Evolutionary conservation across 176 grass and related monocot genomes (phyloP).

Genomic region (Oryza glumipatula): DNA sequence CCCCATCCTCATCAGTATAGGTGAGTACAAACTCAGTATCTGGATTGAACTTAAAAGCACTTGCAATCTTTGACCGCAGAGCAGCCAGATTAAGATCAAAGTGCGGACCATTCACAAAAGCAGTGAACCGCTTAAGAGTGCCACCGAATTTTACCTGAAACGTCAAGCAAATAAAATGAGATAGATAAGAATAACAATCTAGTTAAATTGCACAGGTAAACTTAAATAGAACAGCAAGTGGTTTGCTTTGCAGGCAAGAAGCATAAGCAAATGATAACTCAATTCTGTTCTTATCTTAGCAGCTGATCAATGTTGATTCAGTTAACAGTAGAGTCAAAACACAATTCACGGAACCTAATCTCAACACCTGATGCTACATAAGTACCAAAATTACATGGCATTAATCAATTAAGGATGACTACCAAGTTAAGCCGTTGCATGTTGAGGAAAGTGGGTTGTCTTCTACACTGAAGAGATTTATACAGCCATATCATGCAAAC

Average conservation of each 20-base stretch:
- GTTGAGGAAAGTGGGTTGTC: background rate
- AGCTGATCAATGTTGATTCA: background rate
- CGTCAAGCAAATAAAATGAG: background rate
- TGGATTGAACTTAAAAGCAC: constrained; percentile 63
- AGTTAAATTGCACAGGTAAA: background rate
- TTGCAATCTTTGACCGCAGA: constrained; percentile 59
- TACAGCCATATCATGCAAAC: background rate
- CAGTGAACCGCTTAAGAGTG: constrained; percentile 66
- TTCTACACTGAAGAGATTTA: background rate
- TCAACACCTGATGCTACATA: background rate
- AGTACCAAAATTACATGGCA: background rate
- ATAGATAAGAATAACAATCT: constrained; percentile 2
- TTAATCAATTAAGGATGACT: background rate
- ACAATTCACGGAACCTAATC: background rate
- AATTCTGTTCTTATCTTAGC: background rate
- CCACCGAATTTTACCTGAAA: constrained; percentile 75
- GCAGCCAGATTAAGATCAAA: constrained; percentile 45
- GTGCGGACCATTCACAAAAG: constrained; percentile 34
- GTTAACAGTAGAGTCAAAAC: background rate
- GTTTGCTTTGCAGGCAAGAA: background rate
- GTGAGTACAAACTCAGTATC: constrained; percentile 57
- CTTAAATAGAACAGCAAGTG: background rate
- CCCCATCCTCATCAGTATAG: constrained; percentile 77
- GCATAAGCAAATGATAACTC: background rate
- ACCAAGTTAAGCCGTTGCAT: background rate